phyloP scores from a whole-genome alignment of 768 basidiomycete genomes.

The Mycena galopus region DNA sequence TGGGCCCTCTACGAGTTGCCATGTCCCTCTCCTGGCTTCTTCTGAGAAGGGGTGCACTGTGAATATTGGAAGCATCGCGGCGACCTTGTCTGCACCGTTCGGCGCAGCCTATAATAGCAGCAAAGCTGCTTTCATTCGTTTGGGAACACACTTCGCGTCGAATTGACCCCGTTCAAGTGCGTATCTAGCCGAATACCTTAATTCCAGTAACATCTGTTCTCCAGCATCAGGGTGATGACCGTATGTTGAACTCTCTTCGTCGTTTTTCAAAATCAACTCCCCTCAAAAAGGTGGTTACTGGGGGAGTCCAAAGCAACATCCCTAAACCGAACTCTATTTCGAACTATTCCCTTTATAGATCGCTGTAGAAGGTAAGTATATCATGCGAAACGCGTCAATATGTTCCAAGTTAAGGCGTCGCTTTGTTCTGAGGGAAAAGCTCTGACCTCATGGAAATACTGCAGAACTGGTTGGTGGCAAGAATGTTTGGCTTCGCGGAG shows the following conservation, averaged over 20 bases:
- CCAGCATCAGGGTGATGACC: neutral
- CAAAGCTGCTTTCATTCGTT: slow-evolving; percentile 1
- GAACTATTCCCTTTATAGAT: slow-evolving; percentile 1
- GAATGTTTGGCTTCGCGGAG: neutral
- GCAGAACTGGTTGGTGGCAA: neutral
- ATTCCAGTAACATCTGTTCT: neutral
- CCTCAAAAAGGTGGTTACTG: slow-evolving; percentile 3
- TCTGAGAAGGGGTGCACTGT: slow-evolving; percentile 1
- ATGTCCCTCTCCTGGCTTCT: neutral
- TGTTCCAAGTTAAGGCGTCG: neutral
- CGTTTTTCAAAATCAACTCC: neutral
- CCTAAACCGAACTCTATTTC: neutral
- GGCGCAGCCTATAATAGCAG: slow-evolving; percentile 3
- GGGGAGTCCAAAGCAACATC: slow-evolving; percentile 9
- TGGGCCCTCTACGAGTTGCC: slow-evolving; percentile 1
- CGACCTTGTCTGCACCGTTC: neutral
- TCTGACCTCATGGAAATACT: neutral
- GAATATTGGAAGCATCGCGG: neutral
- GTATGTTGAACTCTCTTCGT: neutral
- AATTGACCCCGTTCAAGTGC: slow-evolving; percentile 2
- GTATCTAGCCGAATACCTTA: neutral
- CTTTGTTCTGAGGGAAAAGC: too few relatives aligned
- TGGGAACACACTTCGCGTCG: neutral
- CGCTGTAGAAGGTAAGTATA: neutral
- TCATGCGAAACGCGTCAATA: neutral